These are phyloP conservation scores for Skeletonema costatum DNA, from an alignment of 108 stramenopile genomes.

Conservation along the genomic window DNA sequence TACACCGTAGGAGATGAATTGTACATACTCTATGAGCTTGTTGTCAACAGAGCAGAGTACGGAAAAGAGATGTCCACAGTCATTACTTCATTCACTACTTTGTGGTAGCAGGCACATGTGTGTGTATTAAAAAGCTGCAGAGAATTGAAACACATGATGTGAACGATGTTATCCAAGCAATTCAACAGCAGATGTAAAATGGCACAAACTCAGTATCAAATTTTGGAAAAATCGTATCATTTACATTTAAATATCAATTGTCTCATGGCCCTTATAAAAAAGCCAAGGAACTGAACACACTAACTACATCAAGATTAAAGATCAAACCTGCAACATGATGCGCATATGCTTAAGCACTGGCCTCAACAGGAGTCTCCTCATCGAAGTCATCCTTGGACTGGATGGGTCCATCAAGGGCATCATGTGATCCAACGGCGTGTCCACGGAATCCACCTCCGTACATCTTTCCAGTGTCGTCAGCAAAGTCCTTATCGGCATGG, in stretches of 20 bases:
- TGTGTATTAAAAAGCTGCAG: no score
- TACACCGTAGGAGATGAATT: no score
- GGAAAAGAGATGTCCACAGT: no score
- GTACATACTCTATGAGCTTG: no score
- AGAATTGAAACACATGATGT: no score
- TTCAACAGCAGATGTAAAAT: no score
- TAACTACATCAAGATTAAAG: no score
- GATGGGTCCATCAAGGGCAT: conserved; percentile 39
- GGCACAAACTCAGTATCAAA: no score
- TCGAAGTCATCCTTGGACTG: conserved; percentile 20
- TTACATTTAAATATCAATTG: not conserved
- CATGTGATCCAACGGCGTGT: conserved; percentile 29
- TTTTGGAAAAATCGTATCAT: not conserved
- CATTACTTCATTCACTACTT: no score
- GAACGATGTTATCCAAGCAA: no score
- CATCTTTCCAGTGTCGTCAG: conserved; percentile 22
- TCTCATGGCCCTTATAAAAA: not conserved
- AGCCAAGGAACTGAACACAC: not conserved
- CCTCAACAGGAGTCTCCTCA: not conserved
- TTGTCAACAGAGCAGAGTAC: no score
- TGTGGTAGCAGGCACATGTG: no score
- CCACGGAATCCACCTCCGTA: conserved; percentile 33
- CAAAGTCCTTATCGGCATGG: conserved; percentile 29
- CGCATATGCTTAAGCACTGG: not conserved
- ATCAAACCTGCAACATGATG: not conserved